Conservation (phyloP, 805 yeast species). For the Metschnikowia hibisci region DNA sequence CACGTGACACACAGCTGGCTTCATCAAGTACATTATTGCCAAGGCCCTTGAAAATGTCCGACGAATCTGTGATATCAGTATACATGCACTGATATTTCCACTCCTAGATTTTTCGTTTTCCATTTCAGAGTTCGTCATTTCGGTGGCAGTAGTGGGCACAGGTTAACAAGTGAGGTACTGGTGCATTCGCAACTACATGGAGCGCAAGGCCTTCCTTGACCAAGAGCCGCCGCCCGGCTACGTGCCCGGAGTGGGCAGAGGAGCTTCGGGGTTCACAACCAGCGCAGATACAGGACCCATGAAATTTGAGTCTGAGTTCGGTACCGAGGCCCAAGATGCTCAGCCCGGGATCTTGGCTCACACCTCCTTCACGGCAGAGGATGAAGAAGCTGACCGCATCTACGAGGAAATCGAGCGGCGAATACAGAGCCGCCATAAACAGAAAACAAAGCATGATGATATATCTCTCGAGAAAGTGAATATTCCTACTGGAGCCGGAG, state of each 20-base stretch:
- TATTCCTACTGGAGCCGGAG: constrained; percentile 15
- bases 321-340: constrained; percentile 28
- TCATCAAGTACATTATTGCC: neutral
- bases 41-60: too few species aligned
- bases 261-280: constrained; percentile 91
- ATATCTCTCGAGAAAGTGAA: constrained; percentile 4
- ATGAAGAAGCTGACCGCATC: constrained; percentile 72
- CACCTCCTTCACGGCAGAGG: constrained; percentile 44
- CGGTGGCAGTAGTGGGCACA: neutral
- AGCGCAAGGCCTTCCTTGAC: constrained; percentile 52
- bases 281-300: constrained; percentile 65
- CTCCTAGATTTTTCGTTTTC: too few species aligned
- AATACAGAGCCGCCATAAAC: constrained; percentile 24
- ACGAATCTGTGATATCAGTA: too few species aligned
- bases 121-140: too few species aligned
- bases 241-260: constrained; percentile 90
- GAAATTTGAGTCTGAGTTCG: constrained; percentile 16
- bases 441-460: constrained; percentile 10
- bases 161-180: constrained; percentile 1
- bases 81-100: too few species aligned
- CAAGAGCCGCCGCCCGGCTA: constrained; percentile 88
- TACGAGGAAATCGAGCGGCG: constrained; percentile 66
- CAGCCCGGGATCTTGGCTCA: constrained; percentile 30
- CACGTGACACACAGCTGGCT: constrained; percentile 11
- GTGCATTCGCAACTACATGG: constrained; percentile 6